Evolutionary conservation across 305 asterid species (phyloP).

Genomic region (Striga hermonthica): DNA sequence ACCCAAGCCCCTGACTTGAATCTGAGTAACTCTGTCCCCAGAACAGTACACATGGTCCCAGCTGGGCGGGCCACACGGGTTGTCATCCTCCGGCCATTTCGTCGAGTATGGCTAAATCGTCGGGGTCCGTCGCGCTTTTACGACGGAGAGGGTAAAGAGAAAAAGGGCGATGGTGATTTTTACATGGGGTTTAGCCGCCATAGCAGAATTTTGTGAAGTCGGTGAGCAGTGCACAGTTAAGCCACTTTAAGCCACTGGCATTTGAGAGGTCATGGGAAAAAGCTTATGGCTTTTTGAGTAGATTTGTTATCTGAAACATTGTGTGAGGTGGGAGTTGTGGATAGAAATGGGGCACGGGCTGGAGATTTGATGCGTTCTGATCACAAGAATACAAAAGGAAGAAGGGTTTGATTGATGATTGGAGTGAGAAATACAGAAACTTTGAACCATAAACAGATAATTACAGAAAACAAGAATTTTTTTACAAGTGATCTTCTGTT

Average conservation of each 20-base stretch:
- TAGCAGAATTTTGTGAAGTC: constrained; percentile 28
- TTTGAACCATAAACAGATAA: constrained; percentile 16
- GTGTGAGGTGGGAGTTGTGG: constrained; percentile 29
- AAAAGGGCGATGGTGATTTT: constrained; percentile 30
- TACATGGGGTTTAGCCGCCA: constrained; percentile 42
- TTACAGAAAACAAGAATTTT: background rate
- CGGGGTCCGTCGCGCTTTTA: constrained; percentile 55
- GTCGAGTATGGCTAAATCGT: constrained; percentile 60
- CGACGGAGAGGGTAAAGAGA: constrained; percentile 39
- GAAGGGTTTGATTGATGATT: constrained; percentile 35
- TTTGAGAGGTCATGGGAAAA: constrained; percentile 31
- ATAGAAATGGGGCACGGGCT: constrained; percentile 31
- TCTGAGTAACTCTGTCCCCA: constrained; percentile 60
- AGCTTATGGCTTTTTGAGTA: constrained; percentile 27
- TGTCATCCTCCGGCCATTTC: constrained; percentile 64
- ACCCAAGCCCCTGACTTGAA: constrained; percentile 75
- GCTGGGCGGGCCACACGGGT: constrained; percentile 82
- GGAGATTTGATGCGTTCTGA: constrained; percentile 19
- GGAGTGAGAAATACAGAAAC: constrained; percentile 41
- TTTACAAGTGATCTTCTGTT: constrained; percentile 22
- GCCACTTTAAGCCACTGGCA: constrained; percentile 24
- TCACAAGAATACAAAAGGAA: constrained; percentile 27
- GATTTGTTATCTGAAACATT: background rate
- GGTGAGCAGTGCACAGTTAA: constrained; percentile 21
- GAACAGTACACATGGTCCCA: constrained; percentile 72